Evolutionary conservation across 352 stramenopile genomes (phyloP).

Genomic region (Phytophthora boehmeriae): DNA sequence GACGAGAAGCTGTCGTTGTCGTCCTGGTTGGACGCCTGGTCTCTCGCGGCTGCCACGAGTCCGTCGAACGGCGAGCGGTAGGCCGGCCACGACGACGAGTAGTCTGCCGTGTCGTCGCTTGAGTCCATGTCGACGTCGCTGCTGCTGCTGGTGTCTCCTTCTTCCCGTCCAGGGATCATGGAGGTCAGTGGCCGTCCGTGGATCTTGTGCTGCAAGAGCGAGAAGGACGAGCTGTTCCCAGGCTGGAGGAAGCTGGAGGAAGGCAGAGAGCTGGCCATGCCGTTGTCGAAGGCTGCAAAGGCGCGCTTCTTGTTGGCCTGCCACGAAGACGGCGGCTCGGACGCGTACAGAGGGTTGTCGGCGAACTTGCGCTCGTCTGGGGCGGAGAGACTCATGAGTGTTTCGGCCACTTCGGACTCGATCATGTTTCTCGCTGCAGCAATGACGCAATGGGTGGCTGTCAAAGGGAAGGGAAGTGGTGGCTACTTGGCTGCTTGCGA

Average conservation of each 20-base stretch:
- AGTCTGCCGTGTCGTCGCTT: constrained; percentile 48
- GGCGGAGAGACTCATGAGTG: constrained; percentile 81
- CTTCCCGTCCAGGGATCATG: constrained; percentile 59
- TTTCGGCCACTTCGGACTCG: constrained; percentile 76
- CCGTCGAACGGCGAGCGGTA: constrained; percentile 74
- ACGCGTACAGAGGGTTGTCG: constrained; percentile 62
- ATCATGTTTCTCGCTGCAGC: constrained; percentile 43
- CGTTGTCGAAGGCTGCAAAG: constrained; percentile 45
- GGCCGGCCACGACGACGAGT: constrained; percentile 34
- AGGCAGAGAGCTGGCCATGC: constrained; percentile 56
- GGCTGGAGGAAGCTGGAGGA: constrained; percentile 54
- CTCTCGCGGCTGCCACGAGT: constrained; percentile 57
- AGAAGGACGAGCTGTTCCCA: constrained; percentile 32
- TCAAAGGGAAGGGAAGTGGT: constrained; percentile 1
- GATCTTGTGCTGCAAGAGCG: constrained; percentile 60
- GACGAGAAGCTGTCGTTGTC: constrained; percentile 46
- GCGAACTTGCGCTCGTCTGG: constrained; percentile 70
- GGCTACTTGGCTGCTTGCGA: constrained; percentile 11
- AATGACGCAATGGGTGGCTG: constrained; percentile 19
- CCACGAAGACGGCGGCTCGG: constrained; percentile 54
- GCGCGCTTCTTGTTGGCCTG: constrained; percentile 60
- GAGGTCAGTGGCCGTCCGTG: constrained; percentile 70
- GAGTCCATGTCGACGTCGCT: constrained; percentile 64
- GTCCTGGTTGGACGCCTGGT: constrained; percentile 43
- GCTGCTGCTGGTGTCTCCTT: constrained; percentile 51